phyloP scores from a whole-genome alignment of 2,329 filamentous ascomycete genomes.

The Epichloe gansuensis region DNA sequence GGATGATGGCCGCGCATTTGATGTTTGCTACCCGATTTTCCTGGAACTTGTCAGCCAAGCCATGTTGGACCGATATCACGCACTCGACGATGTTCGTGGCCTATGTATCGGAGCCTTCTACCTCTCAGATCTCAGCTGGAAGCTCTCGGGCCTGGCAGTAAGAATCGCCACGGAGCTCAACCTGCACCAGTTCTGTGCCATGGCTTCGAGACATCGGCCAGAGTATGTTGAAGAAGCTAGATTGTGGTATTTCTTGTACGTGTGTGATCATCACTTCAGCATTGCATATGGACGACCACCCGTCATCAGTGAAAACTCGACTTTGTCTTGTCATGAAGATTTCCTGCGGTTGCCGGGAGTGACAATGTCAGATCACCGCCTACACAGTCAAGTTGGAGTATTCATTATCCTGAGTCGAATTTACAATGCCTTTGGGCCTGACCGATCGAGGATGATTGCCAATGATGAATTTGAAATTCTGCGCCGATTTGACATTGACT shows the following conservation, averaged over 20 bases:
- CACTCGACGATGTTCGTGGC: conserved; percentile 44
- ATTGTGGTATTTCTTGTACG: conserved; percentile 51
- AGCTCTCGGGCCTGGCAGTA: conserved; percentile 45
- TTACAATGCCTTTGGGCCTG: conserved; percentile 44
- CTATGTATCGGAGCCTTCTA: conserved; percentile 53
- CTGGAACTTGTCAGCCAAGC: conserved; percentile 42
- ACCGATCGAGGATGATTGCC: conserved; percentile 27
- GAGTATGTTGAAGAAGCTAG: conserved; percentile 42
- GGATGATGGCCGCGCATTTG: conserved; percentile 33
- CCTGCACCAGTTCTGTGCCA: conserved; percentile 39
- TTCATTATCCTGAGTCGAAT: conserved; percentile 47
- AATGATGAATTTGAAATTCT: conserved; percentile 21
- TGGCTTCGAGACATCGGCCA: conserved; percentile 28
- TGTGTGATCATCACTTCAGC: conserved; percentile 53
- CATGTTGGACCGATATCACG: conserved; percentile 40
- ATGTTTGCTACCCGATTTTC: conserved; percentile 44
- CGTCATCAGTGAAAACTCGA: conserved; percentile 43
- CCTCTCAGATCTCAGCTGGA: conserved; percentile 43
- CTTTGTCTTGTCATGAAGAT: conserved; percentile 42
- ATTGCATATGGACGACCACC: conserved; percentile 48
- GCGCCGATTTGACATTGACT: conserved; percentile 16
- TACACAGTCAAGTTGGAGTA: conserved; percentile 46
- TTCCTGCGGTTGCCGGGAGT: conserved; percentile 37
- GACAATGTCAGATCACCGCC: conserved; percentile 40
- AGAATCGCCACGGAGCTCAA: conserved; percentile 45